Conservation (phyloP, 108 stramenopile genomes). For the Aurantiochytrium sp. region DNA sequence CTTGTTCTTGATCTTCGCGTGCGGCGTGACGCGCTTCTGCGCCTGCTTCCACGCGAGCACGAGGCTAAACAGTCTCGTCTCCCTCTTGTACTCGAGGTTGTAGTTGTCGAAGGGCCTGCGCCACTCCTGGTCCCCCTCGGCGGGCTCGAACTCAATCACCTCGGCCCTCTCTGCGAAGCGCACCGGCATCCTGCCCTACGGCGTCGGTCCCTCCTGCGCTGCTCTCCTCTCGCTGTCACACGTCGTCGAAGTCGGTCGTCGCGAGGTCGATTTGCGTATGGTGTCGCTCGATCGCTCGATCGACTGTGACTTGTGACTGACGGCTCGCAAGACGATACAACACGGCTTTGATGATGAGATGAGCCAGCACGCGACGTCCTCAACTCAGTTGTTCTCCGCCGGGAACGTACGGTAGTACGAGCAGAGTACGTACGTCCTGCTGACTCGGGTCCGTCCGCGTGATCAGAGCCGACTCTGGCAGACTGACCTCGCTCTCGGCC, state of each 20-base stretch:
- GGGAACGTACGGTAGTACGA: too few species aligned
- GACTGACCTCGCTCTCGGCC: too few species aligned
- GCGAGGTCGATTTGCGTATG: not conserved
- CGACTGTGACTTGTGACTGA: too few species aligned
- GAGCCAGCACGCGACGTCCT: too few species aligned
- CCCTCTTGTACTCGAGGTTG: constrained; percentile 21
- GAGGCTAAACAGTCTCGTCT: not conserved
- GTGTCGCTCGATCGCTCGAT: too few species aligned
- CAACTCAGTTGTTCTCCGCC: too few species aligned
- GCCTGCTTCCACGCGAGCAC: constrained; percentile 7
- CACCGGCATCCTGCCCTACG: not conserved
- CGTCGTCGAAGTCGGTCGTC: not conserved
- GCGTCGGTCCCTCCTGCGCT: not conserved
- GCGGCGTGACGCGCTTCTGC: not conserved
- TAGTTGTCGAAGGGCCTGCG: not conserved
- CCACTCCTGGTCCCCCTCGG: not conserved
- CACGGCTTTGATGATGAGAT: too few species aligned
- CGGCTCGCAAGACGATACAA: too few species aligned
- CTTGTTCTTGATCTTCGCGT: not conserved
- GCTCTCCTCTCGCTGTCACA: not conserved
- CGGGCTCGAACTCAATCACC: not conserved
- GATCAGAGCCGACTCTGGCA: too few species aligned
- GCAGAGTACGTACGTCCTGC: too few species aligned
- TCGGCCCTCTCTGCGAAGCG: not conserved
- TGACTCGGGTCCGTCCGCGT: too few species aligned